Evolutionary conservation across 441 rosid genomes (phyloP).

Genomic region (Croton laevigatus): DNA sequence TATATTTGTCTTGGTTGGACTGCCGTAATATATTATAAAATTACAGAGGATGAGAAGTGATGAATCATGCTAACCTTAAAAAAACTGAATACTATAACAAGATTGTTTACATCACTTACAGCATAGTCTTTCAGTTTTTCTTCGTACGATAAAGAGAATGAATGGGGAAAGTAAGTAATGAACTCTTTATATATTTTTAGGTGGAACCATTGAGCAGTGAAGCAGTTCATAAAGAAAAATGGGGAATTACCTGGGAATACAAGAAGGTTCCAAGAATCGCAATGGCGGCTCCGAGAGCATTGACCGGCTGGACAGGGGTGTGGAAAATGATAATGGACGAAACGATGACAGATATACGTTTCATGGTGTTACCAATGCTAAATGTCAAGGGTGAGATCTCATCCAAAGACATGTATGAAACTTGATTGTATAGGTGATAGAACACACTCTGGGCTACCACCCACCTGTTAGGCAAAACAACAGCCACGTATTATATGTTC

Average conservation of each 20-base stretch:
- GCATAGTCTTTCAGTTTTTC: background rate
- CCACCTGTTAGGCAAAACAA: conserved; percentile 66
- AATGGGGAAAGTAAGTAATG: background rate
- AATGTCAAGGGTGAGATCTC: conserved; percentile 90
- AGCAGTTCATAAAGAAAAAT: conserved; percentile 23
- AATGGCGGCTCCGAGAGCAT: conserved; percentile 91
- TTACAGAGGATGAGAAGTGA: background rate
- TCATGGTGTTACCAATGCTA: conserved; percentile 93
- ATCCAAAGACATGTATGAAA: conserved; percentile 93
- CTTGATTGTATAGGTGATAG: conserved; percentile 96
- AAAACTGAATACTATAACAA: background rate
- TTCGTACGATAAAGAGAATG: conserved; percentile 1
- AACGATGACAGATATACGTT: conserved; percentile 83
- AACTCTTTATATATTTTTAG: background rate
- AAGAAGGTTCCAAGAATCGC: conserved; percentile 91
- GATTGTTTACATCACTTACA: background rate
- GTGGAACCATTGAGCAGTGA: conserved; percentile 15
- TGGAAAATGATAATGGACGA: conserved; percentile 90
- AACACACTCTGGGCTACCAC: conserved; percentile 88
- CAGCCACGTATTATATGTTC: conserved; percentile 23
- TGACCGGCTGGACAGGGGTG: conserved; percentile 78
- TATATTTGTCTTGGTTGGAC: too few species aligned
- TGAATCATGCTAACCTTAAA: background rate
- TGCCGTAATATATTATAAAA: too few species aligned
- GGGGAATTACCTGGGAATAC: conserved; percentile 77